Conservation (phyloP, 1,284 basidiomycete species). For the Ustilago hordei region DNA sequence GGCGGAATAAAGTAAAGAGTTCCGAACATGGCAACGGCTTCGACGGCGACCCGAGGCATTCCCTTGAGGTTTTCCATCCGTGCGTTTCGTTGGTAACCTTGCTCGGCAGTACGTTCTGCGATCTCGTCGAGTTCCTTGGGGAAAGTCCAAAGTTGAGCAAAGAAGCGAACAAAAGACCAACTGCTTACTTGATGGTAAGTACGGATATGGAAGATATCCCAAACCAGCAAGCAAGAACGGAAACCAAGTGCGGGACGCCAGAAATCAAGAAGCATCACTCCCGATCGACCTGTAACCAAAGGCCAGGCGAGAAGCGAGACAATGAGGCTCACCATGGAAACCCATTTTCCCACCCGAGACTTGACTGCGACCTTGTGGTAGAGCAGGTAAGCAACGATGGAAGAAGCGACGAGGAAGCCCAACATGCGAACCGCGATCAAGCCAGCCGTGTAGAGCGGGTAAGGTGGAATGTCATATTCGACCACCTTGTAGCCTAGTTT, state of each 20-base stretch:
- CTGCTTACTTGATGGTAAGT: conserved; percentile 55
- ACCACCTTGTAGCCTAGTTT: conserved; percentile 45
- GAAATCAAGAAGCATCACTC: conserved; percentile 65
- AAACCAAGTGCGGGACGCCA: conserved; percentile 67
- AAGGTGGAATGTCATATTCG: conserved; percentile 61
- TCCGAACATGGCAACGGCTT: conserved; percentile 48
- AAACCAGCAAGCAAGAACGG: conserved; percentile 62
- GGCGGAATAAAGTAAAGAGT: conserved; percentile 65
- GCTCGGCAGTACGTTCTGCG: conserved; percentile 49
- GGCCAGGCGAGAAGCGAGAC: conserved; percentile 59
- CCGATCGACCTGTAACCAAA: conserved; percentile 52
- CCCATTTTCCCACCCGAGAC: conserved; percentile 45
- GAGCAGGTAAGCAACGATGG: conserved; percentile 55
- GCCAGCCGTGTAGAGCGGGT: conserved; percentile 45
- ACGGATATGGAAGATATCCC: conserved; percentile 68
- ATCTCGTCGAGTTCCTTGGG: conserved; percentile 63
- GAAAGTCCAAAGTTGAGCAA: conserved; percentile 68
- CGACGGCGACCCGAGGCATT: conserved; percentile 55
- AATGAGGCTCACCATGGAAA: conserved; percentile 53
- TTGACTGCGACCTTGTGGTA: conserved; percentile 57
- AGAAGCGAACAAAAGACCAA: conserved; percentile 59
- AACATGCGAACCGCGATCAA: conserved; percentile 49
- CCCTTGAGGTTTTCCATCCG: conserved; percentile 59
- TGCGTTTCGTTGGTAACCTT: conserved; percentile 55
- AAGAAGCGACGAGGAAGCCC: conserved; percentile 54